phyloP scores from a whole-genome alignment of 208 protist genomes.

The Herpetomonas samuelpessoai region DNA sequence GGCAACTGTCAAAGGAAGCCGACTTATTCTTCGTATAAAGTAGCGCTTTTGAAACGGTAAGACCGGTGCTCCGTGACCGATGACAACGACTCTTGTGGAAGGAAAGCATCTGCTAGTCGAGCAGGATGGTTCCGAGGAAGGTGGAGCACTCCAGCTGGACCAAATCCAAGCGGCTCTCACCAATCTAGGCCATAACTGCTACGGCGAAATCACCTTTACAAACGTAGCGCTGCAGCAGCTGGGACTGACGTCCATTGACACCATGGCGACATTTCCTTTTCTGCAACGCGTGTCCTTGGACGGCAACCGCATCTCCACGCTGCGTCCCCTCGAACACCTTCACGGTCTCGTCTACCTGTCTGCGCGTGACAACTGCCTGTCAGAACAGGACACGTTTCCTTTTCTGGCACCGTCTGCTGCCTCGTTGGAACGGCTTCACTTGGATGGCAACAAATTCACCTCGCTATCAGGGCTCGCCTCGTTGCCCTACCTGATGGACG shows the following conservation, averaged over 20 bases:
- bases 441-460: slow-evolving; percentile 59
- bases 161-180: slow-evolving; percentile 26
- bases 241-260: slow-evolving; percentile 31
- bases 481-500: slow-evolving; percentile 61
- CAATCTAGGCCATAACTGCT: slow-evolving; percentile 50
- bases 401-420: slow-evolving; percentile 27
- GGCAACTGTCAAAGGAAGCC: no score
- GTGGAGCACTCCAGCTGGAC: slow-evolving; percentile 14
- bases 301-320: slow-evolving; percentile 54
- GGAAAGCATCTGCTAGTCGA: no score
- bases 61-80: no score
- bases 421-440: slow-evolving; percentile 57
- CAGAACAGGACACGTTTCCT: slow-evolving; percentile 42
- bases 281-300: slow-evolving; percentile 68
- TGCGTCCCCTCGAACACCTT: slow-evolving; percentile 46
- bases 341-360: slow-evolving; percentile 61
- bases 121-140: slow-evolving; percentile 11
- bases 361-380: slow-evolving; percentile 52
- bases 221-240: slow-evolving; percentile 23
- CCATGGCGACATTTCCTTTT: slow-evolving; percentile 43
- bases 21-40: no score
- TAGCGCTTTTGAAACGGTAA: no score
- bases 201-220: slow-evolving; percentile 60
- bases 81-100: no score
- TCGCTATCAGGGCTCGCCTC: slow-evolving; percentile 43